Conservation (phyloP, 2,329 filamentous ascomycete genomes). For the Ceratocystis diversiconidia region DNA sequence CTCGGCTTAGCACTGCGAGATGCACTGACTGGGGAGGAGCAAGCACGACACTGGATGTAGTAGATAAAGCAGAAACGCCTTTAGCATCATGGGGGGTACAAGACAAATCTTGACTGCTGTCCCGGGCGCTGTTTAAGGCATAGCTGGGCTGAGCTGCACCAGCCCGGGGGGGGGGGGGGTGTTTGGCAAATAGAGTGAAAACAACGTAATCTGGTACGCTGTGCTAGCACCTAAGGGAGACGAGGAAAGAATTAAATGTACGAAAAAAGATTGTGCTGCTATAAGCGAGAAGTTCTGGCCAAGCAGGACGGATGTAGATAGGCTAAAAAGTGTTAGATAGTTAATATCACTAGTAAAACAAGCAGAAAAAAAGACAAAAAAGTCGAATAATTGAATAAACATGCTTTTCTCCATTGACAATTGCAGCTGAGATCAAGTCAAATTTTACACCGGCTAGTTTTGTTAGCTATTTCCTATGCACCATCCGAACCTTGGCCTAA, state of each 20-base stretch:
- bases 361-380: neutral
- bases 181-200: neutral
- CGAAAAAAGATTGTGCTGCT: neutral
- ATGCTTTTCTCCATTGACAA: neutral
- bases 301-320: neutral
- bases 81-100: neutral
- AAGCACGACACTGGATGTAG: neutral
- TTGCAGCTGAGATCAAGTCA: neutral
- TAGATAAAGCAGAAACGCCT: neutral
- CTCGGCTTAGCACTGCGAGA: neutral
- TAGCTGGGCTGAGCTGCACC: neutral
- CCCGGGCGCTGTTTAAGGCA: neutral
- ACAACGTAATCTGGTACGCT: too few relatives aligned
- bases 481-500: neutral
- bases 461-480: neutral
- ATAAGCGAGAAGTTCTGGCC: neutral
- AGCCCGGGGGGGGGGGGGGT: neutral
- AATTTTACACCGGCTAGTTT: neutral
- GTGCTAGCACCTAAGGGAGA: too few relatives aligned
- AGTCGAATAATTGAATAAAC: neutral
- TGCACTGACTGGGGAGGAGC: neutral
- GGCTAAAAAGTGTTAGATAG: too few relatives aligned
- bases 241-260: too few relatives aligned
- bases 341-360: neutral
- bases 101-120: neutral